Evolutionary conservation across 176 grass and related monocot genomes (phyloP).

Genomic region (Carex kokanica): DNA sequence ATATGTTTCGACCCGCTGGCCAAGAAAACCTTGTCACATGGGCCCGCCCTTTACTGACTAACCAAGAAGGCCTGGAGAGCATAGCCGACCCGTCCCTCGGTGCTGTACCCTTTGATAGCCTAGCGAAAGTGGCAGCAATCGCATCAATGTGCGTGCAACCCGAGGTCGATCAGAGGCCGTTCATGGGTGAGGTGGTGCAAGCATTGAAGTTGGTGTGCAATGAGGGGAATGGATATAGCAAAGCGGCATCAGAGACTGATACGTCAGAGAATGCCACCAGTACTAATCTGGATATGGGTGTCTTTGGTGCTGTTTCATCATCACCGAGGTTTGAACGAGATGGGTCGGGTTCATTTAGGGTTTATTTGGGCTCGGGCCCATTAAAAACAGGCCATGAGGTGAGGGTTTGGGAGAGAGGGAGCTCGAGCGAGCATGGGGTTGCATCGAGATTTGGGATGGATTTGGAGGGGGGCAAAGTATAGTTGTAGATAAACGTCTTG

Average conservation of each 20-base stretch:
- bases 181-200: conserved; percentile 97
- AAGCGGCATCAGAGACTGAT: conserved; percentile 36
- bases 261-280: conserved; percentile 41
- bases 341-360: conserved; percentile 72
- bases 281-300: conserved; percentile 41
- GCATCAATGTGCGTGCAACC: conserved; percentile 99
- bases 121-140: conserved; percentile 91
- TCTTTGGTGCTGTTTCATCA: conserved; percentile 36
- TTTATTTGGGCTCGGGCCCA: conserved; percentile 75
- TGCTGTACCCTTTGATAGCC: conserved; percentile 54
- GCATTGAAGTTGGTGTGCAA: conserved; percentile 88
- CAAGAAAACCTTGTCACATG: conserved; percentile 97
- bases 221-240: conserved; percentile 58
- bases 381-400: conserved; percentile 41
- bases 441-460: conserved; percentile 47
- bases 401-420: conserved; percentile 62
- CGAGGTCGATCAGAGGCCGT: conserved; percentile 91
- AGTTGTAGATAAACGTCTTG: conserved; percentile 34
- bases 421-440: conserved; percentile 66
- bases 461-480: conserved; percentile 28
- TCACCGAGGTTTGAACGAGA: conserved; percentile 60
- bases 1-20: conserved; percentile 80
- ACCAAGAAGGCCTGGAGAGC: conserved; percentile 54
- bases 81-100: conserved; percentile 74
- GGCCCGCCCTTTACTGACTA: conserved; percentile 77